Evolutionary conservation across 2,329 filamentous ascomycete genomes (phyloP).

Genomic region (Xylariales sp.): DNA sequence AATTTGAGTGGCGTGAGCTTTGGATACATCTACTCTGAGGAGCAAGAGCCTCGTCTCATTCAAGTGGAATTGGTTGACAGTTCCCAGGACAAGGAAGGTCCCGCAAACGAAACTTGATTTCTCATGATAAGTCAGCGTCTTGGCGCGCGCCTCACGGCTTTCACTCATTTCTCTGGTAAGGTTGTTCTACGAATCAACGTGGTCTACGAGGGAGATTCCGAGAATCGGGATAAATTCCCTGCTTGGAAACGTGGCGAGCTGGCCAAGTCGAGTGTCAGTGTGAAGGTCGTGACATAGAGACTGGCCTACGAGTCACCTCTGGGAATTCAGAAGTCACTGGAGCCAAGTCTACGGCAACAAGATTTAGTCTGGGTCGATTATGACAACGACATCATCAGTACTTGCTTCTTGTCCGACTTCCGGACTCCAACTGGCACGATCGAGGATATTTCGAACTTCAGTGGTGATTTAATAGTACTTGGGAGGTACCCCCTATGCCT

Average conservation of each 20-base stretch:
- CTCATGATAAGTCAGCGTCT: conserved; percentile 58
- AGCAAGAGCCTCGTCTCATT: background rate
- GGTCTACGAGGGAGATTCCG: conserved; percentile 39
- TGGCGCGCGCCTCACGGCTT: conserved; percentile 57
- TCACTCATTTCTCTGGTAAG: conserved; percentile 53
- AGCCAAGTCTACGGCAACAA: conserved; percentile 50
- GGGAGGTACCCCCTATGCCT: too few relatives aligned
- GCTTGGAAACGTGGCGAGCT: conserved; percentile 51
- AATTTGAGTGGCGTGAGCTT: conserved; percentile 40
- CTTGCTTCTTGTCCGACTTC: conserved; percentile 61
- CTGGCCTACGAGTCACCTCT: conserved; percentile 50
- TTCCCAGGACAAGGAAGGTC: conserved; percentile 44
- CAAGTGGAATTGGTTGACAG: background rate
- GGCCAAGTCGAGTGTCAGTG: conserved; percentile 58
- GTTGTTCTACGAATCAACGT: conserved; percentile 44
- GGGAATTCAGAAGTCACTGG: conserved; percentile 63
- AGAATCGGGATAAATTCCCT: conserved; percentile 39
- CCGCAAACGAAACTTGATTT: conserved; percentile 63
- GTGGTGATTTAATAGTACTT: too few relatives aligned
- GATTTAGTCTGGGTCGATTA: conserved; percentile 58
- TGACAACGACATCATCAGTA: conserved; percentile 65
- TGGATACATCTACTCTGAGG: background rate
- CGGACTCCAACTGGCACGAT: conserved; percentile 61
- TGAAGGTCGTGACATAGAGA: conserved; percentile 61
- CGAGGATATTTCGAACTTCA: too few relatives aligned